Conservation (phyloP, 352 stramenopile species). For the Phytophthora tentaculata region DNA sequence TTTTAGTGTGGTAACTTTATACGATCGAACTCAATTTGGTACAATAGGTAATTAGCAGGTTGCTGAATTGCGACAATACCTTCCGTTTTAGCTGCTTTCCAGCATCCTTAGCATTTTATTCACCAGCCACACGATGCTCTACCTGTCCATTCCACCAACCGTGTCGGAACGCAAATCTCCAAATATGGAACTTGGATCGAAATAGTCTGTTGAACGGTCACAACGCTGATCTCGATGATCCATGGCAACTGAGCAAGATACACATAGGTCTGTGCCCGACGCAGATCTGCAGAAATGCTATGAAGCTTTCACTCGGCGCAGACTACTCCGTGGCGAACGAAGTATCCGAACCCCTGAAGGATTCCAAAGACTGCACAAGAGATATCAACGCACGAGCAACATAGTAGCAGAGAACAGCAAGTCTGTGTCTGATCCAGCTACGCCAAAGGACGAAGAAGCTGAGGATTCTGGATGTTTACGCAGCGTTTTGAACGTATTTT, state of each 20-base stretch:
- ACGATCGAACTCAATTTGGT: too few species aligned
- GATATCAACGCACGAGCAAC: constrained; percentile 26
- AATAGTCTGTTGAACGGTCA: constrained; percentile 2
- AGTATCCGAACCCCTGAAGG: constrained; percentile 38
- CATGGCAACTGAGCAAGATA: constrained; percentile 5
- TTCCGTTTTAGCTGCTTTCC: too few species aligned
- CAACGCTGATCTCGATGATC: background rate
- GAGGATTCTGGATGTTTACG: background rate
- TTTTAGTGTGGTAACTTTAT: constrained; percentile 1
- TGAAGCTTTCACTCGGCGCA: constrained; percentile 21
- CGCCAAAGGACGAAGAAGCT: background rate
- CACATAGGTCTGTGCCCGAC: background rate
- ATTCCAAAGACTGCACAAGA: constrained; percentile 36
- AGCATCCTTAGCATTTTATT: too few species aligned
- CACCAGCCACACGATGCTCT: too few species aligned
- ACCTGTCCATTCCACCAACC: too few species aligned
- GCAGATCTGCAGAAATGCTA: constrained; percentile 28
- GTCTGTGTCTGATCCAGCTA: background rate
- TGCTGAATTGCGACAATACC: too few species aligned
- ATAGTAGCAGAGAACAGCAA: background rate
- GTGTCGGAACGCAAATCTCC: too few species aligned
- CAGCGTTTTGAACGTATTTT: constrained; percentile 44
- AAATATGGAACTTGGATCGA: background rate
- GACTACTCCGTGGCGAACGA: constrained; percentile 25
- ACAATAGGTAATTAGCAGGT: too few species aligned